phyloP scores from a whole-genome alignment of 148 eudicot species.

The Chenopodium suecicum region DNA sequence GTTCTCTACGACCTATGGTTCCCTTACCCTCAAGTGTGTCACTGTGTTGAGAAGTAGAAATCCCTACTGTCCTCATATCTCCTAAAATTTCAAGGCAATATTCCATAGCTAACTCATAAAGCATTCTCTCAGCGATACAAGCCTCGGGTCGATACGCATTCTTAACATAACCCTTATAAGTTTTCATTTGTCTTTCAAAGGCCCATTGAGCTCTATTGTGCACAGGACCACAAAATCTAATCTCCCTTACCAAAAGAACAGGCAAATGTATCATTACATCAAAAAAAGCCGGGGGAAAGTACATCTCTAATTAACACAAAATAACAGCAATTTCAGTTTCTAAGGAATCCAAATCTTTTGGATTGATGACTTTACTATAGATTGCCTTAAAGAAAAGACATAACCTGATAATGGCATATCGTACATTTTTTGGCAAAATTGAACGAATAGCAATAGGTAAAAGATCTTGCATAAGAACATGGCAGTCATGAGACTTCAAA shows the following conservation, averaged over 20 bases:
- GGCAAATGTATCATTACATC: not conserved
- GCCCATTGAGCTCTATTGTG: not conserved
- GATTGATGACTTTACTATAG: not conserved
- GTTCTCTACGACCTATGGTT: not conserved
- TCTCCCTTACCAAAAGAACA: not conserved
- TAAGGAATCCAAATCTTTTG: not conserved
- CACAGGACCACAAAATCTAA: not conserved
- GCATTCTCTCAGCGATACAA: no score
- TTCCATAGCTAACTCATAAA: no score
- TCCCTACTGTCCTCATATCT: no score
- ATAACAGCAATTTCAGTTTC: constrained; percentile 3
- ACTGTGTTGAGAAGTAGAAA: no score
- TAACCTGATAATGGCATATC: not conserved
- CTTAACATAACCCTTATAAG: not conserved
- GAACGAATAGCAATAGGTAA: constrained; percentile 4
- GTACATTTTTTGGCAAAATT: constrained; percentile 11
- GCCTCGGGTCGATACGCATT: no score
- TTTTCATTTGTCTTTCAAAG: not conserved
- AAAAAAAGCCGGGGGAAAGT: constrained; percentile 18
- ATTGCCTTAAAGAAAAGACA: not conserved
- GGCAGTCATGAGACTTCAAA: not conserved
- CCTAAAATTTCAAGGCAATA: no score
- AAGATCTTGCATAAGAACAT: not conserved
- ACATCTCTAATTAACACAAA: constrained; percentile 16
- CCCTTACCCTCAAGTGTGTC: not conserved